phyloP scores from a whole-genome alignment of 305 asterid species.

The Fraxinus sp. region DNA sequence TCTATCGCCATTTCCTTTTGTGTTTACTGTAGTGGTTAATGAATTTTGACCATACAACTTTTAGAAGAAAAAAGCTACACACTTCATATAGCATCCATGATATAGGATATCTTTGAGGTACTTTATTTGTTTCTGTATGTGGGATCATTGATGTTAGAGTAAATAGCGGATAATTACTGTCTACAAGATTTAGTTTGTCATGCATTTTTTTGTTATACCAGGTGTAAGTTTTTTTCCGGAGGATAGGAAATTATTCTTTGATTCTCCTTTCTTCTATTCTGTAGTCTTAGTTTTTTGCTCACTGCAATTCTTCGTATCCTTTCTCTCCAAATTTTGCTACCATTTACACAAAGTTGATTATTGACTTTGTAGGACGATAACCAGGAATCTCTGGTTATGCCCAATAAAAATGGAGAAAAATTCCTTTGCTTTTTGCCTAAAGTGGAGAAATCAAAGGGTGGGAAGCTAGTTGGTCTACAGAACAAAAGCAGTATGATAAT shows the following conservation, averaged over 20 bases:
- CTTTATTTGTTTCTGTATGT: neutral
- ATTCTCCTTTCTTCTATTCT: neutral
- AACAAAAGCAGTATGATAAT: conserved; percentile 86
- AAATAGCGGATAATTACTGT: neutral
- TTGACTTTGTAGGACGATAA: conserved; percentile 63
- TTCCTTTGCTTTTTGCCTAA: conserved; percentile 83
- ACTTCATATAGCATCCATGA: neutral
- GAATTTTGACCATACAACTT: neutral
- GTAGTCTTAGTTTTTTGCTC: neutral
- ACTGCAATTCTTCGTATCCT: neutral
- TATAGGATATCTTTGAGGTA: neutral
- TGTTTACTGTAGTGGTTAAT: neutral
- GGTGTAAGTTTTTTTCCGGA: neutral
- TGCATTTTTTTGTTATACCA: neutral
- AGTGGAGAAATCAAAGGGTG: conserved; percentile 80
- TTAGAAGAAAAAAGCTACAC: neutral
- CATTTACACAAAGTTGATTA: conserved; percentile 19
- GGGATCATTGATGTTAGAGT: neutral
- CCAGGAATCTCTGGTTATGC: conserved; percentile 78
- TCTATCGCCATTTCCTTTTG: neutral
- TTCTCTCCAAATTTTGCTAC: conserved; percentile 1
- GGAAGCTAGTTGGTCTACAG: conserved; percentile 61
- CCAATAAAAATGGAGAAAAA: conserved; percentile 73
- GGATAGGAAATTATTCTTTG: neutral
- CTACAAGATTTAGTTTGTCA: neutral